Evolutionary conservation across 805 yeast genomes (phyloP).

Genomic region (Candida takata): DNA sequence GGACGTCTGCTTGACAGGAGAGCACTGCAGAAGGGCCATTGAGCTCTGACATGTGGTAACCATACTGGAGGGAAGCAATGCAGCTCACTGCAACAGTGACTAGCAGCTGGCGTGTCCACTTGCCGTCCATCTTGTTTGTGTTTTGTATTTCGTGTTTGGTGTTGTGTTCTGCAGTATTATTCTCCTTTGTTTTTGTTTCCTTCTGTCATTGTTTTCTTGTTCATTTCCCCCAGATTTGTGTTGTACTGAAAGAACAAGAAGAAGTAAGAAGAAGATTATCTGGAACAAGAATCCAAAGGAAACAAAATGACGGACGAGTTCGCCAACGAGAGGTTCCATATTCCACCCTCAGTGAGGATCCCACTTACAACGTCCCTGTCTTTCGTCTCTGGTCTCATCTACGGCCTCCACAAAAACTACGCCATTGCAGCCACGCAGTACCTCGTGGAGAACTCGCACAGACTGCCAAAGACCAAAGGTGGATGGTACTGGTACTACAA

Average conservation of each 20-base stretch:
- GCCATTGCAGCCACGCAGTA: slow-evolving; percentile 48
- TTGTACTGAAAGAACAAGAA: no score
- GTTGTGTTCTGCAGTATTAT: not conserved
- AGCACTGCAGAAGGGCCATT: slow-evolving; percentile 80
- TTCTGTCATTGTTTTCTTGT: no score
- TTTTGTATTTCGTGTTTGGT: not conserved
- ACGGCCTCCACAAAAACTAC: slow-evolving; percentile 59
- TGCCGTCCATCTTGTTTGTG: slow-evolving; percentile 5
- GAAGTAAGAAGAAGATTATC: no score
- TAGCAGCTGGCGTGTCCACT: slow-evolving; percentile 27
- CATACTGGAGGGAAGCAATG: slow-evolving; percentile 80
- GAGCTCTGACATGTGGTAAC: slow-evolving; percentile 90
- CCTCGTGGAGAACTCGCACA: slow-evolving; percentile 74
- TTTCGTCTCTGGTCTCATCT: slow-evolving; percentile 17
- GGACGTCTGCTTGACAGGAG: slow-evolving; percentile 39
- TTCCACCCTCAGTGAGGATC: slow-evolving; percentile 4
- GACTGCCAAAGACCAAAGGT: slow-evolving; percentile 68
- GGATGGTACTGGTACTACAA: slow-evolving; percentile 90
- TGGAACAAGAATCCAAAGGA: not conserved
- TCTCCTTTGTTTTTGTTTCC: no score
- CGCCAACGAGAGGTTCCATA: slow-evolving; percentile 4
- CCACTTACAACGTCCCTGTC: slow-evolving; percentile 3
- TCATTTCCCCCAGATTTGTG: no score
- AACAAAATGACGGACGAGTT: not conserved
- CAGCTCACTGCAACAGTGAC: slow-evolving; percentile 52